Conservation (phyloP, 345 rosid species). For the Diplotaxis tenuifolia region DNA sequence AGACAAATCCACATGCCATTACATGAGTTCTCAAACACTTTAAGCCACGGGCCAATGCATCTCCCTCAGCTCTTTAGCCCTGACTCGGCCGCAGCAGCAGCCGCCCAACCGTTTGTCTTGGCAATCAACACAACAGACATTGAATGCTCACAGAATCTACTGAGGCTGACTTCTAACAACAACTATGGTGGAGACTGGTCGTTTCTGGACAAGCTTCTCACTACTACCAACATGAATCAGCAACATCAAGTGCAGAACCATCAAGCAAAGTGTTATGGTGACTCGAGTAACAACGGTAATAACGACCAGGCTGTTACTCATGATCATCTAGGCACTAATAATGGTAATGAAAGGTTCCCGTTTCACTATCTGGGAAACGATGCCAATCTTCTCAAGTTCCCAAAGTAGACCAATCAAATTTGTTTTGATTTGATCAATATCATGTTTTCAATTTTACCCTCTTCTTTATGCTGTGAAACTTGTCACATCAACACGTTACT, state of each 20-base stretch:
- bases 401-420: conserved; percentile 44
- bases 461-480: conserved; percentile 30
- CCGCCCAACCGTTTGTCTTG: conserved; percentile 32
- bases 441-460: conserved; percentile 18
- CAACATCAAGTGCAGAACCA: conserved; percentile 40
- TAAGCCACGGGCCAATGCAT: conserved; percentile 57
- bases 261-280: conserved; percentile 35
- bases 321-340: conserved; percentile 29
- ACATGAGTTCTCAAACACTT: conserved; percentile 34
- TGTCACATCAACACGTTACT: not conserved
- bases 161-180: conserved; percentile 61
- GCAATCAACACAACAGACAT: conserved; percentile 47
- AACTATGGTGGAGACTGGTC: conserved; percentile 74
- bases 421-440: not conserved
- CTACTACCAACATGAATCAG: conserved; percentile 37
- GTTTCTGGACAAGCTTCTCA: conserved; percentile 80
- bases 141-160: conserved; percentile 65
- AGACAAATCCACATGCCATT: conserved; percentile 33
- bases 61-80: conserved; percentile 83
- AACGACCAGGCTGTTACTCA: conserved; percentile 27
- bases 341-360: conserved; percentile 53
- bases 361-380: conserved; percentile 62
- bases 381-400: conserved; percentile 49
- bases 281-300: conserved; percentile 21
- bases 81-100: conserved; percentile 47